These are phyloP conservation scores for Cercospora zeae-maydis DNA, from an alignment of 2,329 filamentous ascomycete genomes.

Conservation along the genomic window DNA sequence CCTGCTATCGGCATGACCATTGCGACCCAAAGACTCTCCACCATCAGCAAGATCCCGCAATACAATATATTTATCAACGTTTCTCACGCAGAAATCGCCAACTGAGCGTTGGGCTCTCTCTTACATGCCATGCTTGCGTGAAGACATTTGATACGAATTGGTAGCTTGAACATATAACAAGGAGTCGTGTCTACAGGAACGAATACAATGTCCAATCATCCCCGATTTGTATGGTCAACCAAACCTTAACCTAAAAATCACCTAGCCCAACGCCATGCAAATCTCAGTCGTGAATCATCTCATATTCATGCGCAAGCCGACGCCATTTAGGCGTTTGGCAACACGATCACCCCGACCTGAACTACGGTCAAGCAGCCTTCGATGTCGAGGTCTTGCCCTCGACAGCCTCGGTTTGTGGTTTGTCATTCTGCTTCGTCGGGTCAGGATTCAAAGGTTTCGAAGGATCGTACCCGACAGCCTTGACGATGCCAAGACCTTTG, in stretches of 20 bases:
- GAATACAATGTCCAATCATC: not conserved
- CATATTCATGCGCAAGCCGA: not conserved
- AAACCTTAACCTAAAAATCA: not conserved
- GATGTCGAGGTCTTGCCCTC: not conserved
- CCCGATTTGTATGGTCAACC: not conserved
- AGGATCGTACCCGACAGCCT: slow-evolving; percentile 81
- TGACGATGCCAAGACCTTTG: slow-evolving; percentile 93
- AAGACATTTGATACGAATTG: too few species aligned
- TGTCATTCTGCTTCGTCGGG: slow-evolving; percentile 13
- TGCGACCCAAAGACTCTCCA: too few species aligned
- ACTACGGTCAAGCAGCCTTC: not conserved
- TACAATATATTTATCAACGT: too few species aligned
- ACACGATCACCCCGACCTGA: not conserved
- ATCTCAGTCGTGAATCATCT: not conserved
- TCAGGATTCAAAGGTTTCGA: slow-evolving; percentile 45
- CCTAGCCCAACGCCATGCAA: not conserved
- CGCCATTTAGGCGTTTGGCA: not conserved
- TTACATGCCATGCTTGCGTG: too few species aligned
- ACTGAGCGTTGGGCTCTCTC: too few species aligned
- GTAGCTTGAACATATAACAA: not conserved
- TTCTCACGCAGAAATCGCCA: too few species aligned
- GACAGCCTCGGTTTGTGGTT: not conserved
- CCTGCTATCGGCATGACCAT: too few species aligned
- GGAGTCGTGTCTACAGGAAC: not conserved
- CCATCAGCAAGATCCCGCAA: too few species aligned